A percentile compares a stretch with the other conserved stretches of the same genome.
Conservation (phyloP, 2,329 filamentous ascomycete genomes). For the Talaromyces marneffei region DNA sequence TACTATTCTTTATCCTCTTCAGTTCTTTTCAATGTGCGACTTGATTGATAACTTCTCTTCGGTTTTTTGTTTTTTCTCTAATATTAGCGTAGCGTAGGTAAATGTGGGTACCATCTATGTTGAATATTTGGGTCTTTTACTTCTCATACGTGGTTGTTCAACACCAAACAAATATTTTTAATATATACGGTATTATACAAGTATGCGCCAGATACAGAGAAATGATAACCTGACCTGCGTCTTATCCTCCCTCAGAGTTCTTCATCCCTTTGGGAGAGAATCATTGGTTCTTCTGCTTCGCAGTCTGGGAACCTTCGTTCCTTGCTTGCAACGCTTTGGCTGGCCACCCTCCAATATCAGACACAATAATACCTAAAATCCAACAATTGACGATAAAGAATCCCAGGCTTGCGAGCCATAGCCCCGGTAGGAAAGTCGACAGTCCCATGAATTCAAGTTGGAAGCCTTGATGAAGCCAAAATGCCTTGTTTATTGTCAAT, state of each 20-base stretch:
- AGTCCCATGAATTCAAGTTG: conserved; percentile 71
- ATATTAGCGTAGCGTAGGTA: background rate
- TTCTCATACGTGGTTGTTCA: background rate
- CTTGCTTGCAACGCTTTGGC: background rate
- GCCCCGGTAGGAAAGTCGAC: conserved; percentile 77
- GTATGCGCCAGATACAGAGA: no score
- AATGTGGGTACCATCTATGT: background rate
- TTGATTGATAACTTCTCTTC: background rate
- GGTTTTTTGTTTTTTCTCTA: background rate
- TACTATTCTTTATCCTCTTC: background rate
- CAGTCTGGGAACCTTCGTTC: background rate
- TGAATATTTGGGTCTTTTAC: background rate
- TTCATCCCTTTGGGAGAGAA: no score
- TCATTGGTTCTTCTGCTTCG: background rate
- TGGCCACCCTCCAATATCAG: conserved; percentile 47
- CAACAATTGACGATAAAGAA: conserved; percentile 87
- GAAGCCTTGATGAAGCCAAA: conserved; percentile 72
- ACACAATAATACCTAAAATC: conserved; percentile 74
- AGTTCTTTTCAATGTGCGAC: background rate
- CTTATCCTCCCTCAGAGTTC: background rate
- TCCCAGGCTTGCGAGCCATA: conserved; percentile 67
- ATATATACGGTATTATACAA: background rate
- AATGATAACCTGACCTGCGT: no score
- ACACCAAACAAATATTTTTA: background rate
- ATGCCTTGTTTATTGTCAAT: conserved; percentile 36